Evolutionary conservation across 2,329 filamentous ascomycete genomes (phyloP).

Genomic region (Xylariaceae sp.): DNA sequence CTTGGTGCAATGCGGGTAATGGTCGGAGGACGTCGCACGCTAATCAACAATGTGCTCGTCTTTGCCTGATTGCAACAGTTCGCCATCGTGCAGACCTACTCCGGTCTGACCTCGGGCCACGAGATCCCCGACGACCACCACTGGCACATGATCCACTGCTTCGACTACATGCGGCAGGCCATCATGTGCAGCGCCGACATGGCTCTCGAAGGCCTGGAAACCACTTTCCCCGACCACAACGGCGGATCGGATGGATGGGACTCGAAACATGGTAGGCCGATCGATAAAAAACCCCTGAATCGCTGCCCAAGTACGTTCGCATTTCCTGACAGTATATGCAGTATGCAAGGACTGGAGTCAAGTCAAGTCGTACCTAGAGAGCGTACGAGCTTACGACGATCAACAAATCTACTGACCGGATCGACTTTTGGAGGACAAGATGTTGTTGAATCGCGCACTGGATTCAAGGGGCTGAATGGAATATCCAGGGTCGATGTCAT

Average conservation of each 20-base stretch:
- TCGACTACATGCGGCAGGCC: conserved; percentile 43
- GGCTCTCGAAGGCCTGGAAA: conserved; percentile 41
- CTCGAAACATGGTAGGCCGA: conserved; percentile 38
- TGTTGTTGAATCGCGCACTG: too few species aligned
- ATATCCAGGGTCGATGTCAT: too few species aligned
- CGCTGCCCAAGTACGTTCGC: neutral
- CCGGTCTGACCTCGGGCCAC: conserved; percentile 35
- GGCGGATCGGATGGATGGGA: conserved; percentile 43
- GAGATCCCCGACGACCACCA: conserved; percentile 39
- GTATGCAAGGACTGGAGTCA: conserved; percentile 40
- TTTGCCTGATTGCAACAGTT: too few species aligned
- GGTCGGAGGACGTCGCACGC: neutral
- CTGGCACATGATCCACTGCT: conserved; percentile 46
- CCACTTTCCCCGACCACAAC: conserved; percentile 42
- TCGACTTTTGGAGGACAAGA: too few species aligned
- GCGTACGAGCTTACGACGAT: conserved; percentile 40
- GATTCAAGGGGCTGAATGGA: too few species aligned
- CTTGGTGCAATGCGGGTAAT: too few species aligned
- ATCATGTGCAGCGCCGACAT: conserved; percentile 43
- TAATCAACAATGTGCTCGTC: conserved; percentile 1
- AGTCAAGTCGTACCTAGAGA: conserved; percentile 38
- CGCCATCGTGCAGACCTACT: conserved; percentile 40
- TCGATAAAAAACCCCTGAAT: too few species aligned
- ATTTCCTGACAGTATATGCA: conserved; percentile 13
- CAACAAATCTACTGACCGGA: conserved; percentile 36